phyloP scores from a whole-genome alignment of 306 rosid species.

The Quercus robur region DNA sequence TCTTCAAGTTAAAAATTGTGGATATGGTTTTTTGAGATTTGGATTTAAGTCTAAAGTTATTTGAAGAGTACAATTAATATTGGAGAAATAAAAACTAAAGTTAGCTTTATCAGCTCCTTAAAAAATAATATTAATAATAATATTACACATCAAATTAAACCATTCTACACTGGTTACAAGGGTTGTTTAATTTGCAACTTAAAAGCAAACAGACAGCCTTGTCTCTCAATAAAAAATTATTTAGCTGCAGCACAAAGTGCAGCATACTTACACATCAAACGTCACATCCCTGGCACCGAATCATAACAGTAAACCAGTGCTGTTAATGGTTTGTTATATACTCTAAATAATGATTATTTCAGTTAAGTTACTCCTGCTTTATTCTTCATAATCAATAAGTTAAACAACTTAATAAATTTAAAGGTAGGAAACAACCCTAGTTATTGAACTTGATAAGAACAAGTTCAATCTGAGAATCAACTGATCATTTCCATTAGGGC shows the following conservation, averaged over 20 bases:
- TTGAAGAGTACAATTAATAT: too few species aligned
- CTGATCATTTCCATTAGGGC: not conserved
- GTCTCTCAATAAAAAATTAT: constrained; percentile 1
- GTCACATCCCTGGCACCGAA: constrained; percentile 61
- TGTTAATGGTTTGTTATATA: not conserved
- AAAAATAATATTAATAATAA: not conserved
- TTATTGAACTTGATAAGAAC: not conserved
- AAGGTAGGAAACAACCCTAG: not conserved
- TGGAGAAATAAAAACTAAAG: not conserved
- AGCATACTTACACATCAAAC: constrained; percentile 37
- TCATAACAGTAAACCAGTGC: constrained; percentile 54
- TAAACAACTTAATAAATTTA: not conserved
- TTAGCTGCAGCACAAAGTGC: constrained; percentile 28
- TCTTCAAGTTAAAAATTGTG: not conserved
- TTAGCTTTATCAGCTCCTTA: not conserved
- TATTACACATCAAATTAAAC: constrained; percentile 13
- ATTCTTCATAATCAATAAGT: not conserved
- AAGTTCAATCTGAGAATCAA: not conserved
- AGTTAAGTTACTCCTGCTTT: constrained; percentile 15
- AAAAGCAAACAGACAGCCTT: constrained; percentile 20
- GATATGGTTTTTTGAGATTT: not conserved
- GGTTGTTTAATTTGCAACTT: constrained; percentile 24
- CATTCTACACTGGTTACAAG: constrained; percentile 49
- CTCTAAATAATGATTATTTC: not conserved
- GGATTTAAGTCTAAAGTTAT: too few species aligned